Base-by-base conservation (phyloP, 352 stramenopile genomes). In the Stephanocyclus meneghinianus region DNA sequence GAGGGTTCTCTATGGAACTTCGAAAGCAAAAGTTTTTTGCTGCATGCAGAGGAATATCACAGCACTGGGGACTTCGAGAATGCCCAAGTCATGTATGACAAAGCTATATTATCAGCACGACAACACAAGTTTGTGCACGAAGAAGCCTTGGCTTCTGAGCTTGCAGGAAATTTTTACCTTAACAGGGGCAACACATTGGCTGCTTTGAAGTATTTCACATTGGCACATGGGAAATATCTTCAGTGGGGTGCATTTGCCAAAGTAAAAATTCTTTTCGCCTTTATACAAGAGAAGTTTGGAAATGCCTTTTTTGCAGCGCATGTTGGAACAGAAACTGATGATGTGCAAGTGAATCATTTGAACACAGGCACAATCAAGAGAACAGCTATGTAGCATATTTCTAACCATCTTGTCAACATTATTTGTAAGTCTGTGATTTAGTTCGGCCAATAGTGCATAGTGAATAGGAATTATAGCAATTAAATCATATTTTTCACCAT, bases 91-190 rank as follows among this genome's bases (percentile, higher is more conserved):
- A 61, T 62, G 1, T 86, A 86, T 55, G 70, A 86, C 26, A 74
- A 69, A 26, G 69, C 79, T 50, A 78, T 86, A 64, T 70, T 37
- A n/a, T 66, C 57, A 35, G 57, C 79, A 63, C 74, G 47, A 51
- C 32, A 71, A 50, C 74, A 82, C 50, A 60, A 71, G 30, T 79
- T 81, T 69, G 40, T 81, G 0, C 66, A 68, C 53, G 78, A 85
- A 21, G 78, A 85, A 50, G 78, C 78, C 16, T 30, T 81, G 37
- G 40, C 74, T 10, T 73, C 21, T 48, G 74, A 81, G 40, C 30
- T 81, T 5, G 67, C 74, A 64, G 74, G 30, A 13, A 57, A 81
- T 69, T 81, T 81, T 48, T 81, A 51, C 59, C 29, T 62, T 15
- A 35, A 55, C 15, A 45, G 51, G 35, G 66, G 55, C n/a, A 35